phyloP scores from a whole-genome alignment of 208 protist genomes.

The Strigomonas culicis region DNA sequence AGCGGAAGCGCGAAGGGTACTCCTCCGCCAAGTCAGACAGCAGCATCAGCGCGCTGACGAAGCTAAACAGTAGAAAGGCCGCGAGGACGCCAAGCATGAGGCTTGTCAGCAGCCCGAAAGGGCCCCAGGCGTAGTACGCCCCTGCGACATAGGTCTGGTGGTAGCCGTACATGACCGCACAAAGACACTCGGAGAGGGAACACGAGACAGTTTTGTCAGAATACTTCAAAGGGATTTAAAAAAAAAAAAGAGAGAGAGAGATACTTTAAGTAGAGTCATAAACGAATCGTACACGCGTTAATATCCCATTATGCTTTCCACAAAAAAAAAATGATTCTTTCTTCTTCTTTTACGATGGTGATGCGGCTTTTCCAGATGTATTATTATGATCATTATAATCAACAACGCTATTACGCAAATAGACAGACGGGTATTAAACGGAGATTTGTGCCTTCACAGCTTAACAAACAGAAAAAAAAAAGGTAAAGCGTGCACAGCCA shows the following conservation, averaged over 20 bases:
- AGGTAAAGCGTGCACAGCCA: too few relatives aligned
- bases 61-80: not conserved
- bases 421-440: too few relatives aligned
- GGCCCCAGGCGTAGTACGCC: constrained; percentile 26
- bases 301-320: not conserved
- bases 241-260: not conserved
- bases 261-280: constrained; percentile 3
- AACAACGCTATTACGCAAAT: too few relatives aligned
- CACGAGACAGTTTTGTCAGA: not conserved
- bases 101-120: constrained; percentile 7
- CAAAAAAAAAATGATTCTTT: not conserved
- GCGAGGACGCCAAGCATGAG: constrained; percentile 4
- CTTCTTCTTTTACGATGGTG: too few relatives aligned
- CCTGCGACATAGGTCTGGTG: constrained; percentile 5
- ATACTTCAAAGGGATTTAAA: not conserved
- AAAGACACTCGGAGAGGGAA: not conserved
- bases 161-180: not conserved
- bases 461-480: too few relatives aligned
- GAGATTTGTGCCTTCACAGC: too few relatives aligned
- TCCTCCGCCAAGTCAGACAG: constrained; percentile 2
- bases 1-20: not conserved
- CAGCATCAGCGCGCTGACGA: not conserved
- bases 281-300: not conserved
- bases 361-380: too few relatives aligned
- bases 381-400: too few relatives aligned